A percentile compares a stretch with the other conserved stretches of the same genome.
These are phyloP conservation scores for Fistulina hepatica DNA, from an alignment of 1,284 basidiomycete genomes.

Conservation along the genomic window DNA sequence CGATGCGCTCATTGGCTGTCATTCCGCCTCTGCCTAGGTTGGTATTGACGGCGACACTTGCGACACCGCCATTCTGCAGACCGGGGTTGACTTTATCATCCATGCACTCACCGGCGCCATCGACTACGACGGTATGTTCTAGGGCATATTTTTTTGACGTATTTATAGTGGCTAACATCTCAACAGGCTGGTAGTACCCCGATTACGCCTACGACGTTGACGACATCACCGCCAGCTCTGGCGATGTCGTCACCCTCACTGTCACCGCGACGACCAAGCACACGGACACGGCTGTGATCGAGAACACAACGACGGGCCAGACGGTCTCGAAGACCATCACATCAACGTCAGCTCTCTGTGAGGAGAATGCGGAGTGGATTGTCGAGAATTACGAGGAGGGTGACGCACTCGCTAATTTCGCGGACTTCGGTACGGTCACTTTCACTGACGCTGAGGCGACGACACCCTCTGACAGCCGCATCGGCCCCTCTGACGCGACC, in stretches of 20 bases:
- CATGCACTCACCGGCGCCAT: conserved; percentile 8
- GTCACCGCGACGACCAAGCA: conserved; percentile 4
- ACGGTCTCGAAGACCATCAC: conserved; percentile 25
- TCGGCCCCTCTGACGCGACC: conserved; percentile 16
- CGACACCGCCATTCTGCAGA: conserved; percentile 16
- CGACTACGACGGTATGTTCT: conserved; percentile 11
- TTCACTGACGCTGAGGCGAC: conserved; percentile 15
- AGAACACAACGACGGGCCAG: conserved; percentile 12
- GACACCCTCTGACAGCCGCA: conserved; percentile 13
- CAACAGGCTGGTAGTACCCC: too few relatives aligned
- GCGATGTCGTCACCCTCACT: conserved; percentile 5
- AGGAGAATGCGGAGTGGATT: conserved; percentile 26
- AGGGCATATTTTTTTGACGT: too few relatives aligned
- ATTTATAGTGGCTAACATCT: too few relatives aligned
- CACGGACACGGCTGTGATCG: conserved; percentile 5
- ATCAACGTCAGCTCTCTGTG: conserved; percentile 22
- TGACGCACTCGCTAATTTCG: conserved; percentile 25
- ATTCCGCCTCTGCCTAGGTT: conserved; percentile 23
- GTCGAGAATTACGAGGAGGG: conserved; percentile 27
- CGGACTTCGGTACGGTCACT: conserved; percentile 27
- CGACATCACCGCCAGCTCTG: conserved; percentile 3
- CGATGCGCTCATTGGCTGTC: too few relatives aligned
- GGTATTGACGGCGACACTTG: conserved; percentile 18
- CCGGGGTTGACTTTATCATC: conserved; percentile 17
- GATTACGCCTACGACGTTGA: too few relatives aligned